Percentiles rank a stretch among this genome's conserved stretches.
phyloP scores from a whole-genome alignment of 2,329 filamentous ascomycete species.

The Bimuria novae-zelandiae region DNA sequence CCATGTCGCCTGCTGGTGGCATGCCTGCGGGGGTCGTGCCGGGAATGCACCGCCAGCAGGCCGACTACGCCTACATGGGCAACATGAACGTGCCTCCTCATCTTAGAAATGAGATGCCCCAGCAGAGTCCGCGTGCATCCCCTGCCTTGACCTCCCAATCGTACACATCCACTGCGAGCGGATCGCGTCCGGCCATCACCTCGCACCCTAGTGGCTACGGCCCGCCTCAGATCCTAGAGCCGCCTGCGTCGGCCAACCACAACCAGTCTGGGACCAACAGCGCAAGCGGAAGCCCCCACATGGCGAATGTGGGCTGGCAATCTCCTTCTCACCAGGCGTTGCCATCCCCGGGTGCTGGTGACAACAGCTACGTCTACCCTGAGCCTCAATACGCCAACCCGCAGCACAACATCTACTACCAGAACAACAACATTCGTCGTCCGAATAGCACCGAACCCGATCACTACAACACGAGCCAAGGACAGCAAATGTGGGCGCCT shows the following conservation, averaged over 20 bases:
- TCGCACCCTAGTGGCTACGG: constrained; percentile 84
- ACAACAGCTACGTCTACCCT: constrained; percentile 78
- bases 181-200: constrained; percentile 66
- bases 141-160: constrained; percentile 68
- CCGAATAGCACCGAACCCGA: constrained; percentile 72
- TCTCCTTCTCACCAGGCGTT: constrained; percentile 78
- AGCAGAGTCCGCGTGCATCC: constrained; percentile 69
- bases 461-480: constrained; percentile 53
- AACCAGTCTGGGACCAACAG: constrained; percentile 66
- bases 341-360: constrained; percentile 70
- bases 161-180: constrained; percentile 59
- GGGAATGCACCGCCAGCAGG: constrained; percentile 68
- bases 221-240: constrained; percentile 83
- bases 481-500: constrained; percentile 49
- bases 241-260: constrained; percentile 76
- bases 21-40: constrained; percentile 67
- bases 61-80: constrained; percentile 77
- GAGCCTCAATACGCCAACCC: constrained; percentile 69
- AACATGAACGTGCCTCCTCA: constrained; percentile 82
- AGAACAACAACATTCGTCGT: constrained; percentile 69
- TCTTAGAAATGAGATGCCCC: constrained; percentile 74
- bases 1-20: constrained; percentile 78
- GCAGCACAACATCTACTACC: constrained; percentile 70
- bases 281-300: constrained; percentile 83
- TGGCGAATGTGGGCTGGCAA: constrained; percentile 81